These are phyloP conservation scores for Tetragonia tetragonoides DNA, from an alignment of 148 eudicot species.

Conservation along the genomic window DNA sequence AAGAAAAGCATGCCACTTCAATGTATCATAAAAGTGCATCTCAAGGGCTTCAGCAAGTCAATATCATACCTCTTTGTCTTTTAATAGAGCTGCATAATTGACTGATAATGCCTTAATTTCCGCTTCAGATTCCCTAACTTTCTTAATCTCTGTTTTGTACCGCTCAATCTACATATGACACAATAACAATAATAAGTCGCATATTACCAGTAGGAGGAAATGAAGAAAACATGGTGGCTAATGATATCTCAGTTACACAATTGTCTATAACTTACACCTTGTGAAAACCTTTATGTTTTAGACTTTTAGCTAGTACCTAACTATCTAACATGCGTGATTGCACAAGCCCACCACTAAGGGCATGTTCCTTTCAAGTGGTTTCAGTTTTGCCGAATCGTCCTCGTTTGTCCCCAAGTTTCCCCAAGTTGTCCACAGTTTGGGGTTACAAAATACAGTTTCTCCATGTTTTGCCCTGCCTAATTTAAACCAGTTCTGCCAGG, in stretches of 20 bases:
- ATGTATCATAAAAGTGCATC: not conserved
- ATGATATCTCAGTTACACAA: not conserved
- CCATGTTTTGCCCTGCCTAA: no score
- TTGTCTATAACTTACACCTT: not conserved
- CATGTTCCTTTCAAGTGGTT: no score
- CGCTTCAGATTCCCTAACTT: slow-evolving; percentile 79
- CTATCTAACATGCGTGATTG: not conserved
- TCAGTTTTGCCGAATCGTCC: no score
- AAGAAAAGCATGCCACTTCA: not conserved
- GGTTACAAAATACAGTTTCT: no score
- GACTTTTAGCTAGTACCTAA: no score
- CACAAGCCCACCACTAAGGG: no score
- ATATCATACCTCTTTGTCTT: slow-evolving; percentile 79
- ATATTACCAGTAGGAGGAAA: not conserved
- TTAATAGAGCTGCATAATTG: slow-evolving; percentile 91
- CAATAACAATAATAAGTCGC: not conserved
- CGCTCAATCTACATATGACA: slow-evolving; percentile 57
- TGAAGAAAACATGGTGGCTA: not conserved
- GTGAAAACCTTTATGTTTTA: not conserved
- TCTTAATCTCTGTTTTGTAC: slow-evolving; percentile 77
- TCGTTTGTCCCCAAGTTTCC: no score
- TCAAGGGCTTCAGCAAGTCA: slow-evolving; percentile 3
- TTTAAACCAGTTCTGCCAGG: no score
- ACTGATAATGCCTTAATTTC: slow-evolving; percentile 89
- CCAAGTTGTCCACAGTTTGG: no score